These are phyloP conservation scores for Aspergillus novoparasiticus DNA, from an alignment of 2,329 filamentous ascomycete species.

Conservation along the genomic window DNA sequence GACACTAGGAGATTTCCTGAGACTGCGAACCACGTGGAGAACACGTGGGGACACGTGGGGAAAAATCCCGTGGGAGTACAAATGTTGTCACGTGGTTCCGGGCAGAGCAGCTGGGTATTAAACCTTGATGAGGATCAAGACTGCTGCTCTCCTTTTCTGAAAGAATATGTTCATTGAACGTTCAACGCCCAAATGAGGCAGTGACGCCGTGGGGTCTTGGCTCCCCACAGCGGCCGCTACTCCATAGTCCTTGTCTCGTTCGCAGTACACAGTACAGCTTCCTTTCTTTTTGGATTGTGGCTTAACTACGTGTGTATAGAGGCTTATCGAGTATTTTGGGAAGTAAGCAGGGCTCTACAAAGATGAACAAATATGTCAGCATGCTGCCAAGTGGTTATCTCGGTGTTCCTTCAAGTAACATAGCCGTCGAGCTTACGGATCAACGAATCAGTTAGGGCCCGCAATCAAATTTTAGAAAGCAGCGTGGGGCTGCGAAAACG, in stretches of 20 bases:
- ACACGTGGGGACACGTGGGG: conserved; percentile 9
- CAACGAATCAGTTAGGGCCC: neutral
- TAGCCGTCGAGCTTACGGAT: neutral
- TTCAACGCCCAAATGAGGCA: neutral
- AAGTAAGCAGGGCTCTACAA: neutral
- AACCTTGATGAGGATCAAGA: neutral
- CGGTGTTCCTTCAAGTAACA: neutral
- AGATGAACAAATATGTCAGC: neutral
- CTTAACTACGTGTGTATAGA: neutral
- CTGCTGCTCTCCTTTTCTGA: neutral
- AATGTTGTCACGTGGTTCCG: neutral
- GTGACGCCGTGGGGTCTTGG: neutral
- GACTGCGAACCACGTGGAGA: neutral
- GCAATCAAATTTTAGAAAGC: neutral
- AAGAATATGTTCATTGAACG: neutral
- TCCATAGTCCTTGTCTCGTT: neutral
- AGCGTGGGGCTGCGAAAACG: conserved; percentile 23
- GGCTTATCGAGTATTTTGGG: neutral
- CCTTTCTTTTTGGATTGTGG: too few species aligned
- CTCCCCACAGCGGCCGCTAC: conserved; percentile 5
- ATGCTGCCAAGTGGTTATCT: neutral
- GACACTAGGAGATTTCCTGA: neutral
- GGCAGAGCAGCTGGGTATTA: neutral
- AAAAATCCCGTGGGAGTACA: neutral
- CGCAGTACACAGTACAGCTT: neutral